Conservation (phyloP, 208 protist genomes). For the Leptomonas pyrrhocoris region DNA sequence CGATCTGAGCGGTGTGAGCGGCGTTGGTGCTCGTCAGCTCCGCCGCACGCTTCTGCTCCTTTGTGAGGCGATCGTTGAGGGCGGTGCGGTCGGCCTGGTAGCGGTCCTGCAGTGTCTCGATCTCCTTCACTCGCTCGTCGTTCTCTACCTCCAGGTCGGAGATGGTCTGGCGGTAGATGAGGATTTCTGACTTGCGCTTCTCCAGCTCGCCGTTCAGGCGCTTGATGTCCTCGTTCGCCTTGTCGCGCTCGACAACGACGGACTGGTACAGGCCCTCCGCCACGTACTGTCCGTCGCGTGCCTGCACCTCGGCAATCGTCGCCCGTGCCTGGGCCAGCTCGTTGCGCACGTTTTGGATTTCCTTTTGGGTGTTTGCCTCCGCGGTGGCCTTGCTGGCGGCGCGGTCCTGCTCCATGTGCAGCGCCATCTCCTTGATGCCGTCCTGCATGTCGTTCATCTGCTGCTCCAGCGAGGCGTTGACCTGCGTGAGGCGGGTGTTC, state of each 20-base stretch:
- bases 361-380: conserved; percentile 51
- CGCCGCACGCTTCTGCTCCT: conserved; percentile 51
- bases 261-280: conserved; percentile 72
- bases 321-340: conserved; percentile 53
- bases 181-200: conserved; percentile 87
- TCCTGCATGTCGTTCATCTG: conserved; percentile 88
- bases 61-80: conserved; percentile 47
- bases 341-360: conserved; percentile 46
- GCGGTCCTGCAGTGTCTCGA: conserved; percentile 70
- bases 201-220: conserved; percentile 61
- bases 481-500: conserved; percentile 61
- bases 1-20: conserved; percentile 24
- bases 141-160: conserved; percentile 80
- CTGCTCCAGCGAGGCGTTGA: conserved; percentile 74
- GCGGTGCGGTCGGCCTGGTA: conserved; percentile 57
- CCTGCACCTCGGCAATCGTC: conserved; percentile 38
- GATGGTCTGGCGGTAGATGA: conserved; percentile 88
- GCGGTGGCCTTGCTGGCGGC: conserved; percentile 36
- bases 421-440: conserved; percentile 83
- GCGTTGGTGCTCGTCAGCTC: conserved; percentile 35
- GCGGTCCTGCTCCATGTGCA: conserved; percentile 78
- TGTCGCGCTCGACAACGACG: conserved; percentile 55
- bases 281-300: conserved; percentile 52
- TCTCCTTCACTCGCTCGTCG: conserved; percentile 82
- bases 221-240: conserved; percentile 50